Evolutionary conservation across 257 asterid genomes (phyloP), one percentile per base, ranked within the genome.

Genomic region (Coffea eugenioides): DNA sequence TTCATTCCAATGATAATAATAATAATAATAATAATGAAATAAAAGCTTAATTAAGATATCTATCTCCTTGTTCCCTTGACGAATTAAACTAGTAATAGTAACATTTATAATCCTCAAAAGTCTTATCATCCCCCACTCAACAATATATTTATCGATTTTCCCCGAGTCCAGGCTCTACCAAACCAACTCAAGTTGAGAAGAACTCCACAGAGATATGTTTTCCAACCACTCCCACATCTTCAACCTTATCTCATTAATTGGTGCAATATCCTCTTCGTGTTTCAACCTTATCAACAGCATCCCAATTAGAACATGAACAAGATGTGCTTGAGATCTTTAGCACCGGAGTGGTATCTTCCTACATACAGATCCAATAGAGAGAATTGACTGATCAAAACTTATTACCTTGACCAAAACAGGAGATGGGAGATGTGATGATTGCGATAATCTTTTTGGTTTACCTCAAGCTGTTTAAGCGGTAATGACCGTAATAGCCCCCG

Each of bases 211-310:
- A 79, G 92, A 89, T 91, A 78, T 87, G 81, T 69, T 78, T 83
- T 87, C 90, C 93, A 91, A 86, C 92, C 81, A 84, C 88, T 87
- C 90, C 82, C 87, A 74, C 87, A 79, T 84, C 81, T 49, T 73
- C 65, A 88, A 83, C 88, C 92, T 91, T 89, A 87, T 89, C 93
- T 76, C 83, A 67, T 81, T 31, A 31, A 31, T 31, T 21, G 69
- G 5, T 69, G 34, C 36, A 62, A 8, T 13, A 49, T 9, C 13
- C 14, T 39, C 43, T 39, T 39, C 5, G 43, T 39, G 43, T 39
- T 39, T 39, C 43, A 39, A 39, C 43, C 43, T 39, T 39, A 39
- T 39, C 43, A 39, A 39, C 43, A 39, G 5, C 5, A 39, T 39
- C 43, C 43, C 43, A 39, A 39, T 39, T 39, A 3, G 43, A 39